Base-by-base conservation (phyloP, 2,329 filamentous ascomycete genomes). In the Aureobasidium sp. region DNA sequence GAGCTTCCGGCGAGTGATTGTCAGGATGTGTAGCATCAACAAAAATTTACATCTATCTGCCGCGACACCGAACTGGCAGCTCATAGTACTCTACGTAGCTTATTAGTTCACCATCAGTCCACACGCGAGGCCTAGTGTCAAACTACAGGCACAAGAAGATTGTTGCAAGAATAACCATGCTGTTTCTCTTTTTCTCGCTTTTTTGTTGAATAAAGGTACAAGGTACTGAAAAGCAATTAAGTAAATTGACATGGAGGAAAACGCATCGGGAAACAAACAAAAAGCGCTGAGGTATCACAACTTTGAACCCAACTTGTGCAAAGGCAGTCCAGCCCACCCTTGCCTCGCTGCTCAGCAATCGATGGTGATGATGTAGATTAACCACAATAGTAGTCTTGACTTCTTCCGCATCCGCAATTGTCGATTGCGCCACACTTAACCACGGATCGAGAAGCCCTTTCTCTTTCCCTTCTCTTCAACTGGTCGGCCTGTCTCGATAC, bases 381-480 rank as follows among this genome's bases (percentile, higher is more conserved):
- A 66, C 53, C 29, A 45, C 69, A 62, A 67, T 67, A 68, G 68
- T 66, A 69, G 30, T 61, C 47, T 55, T 34, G 16, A 37, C 37
- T 45, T 53, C 59, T 57, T 58, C 60, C 52, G 50, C 53, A 44
- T 49, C 39, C 45, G 49, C 57, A 49, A 36, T 29, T 25, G 52
- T 41, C 21, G 36, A 34, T 11, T 10, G 34, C 50, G 13, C 5
- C 34, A 27, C 9, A 21, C 32, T 65, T 72, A 74, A 62, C 71
- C 72, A 59, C 94, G 91, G 75, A 99, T 89, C 67, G 94, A 99
- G 85, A 99, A 99, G 64, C 93, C 93, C 90, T 97, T 97, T 80
- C 91, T 90, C 88, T 96, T 96, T 79, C 88, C 88, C 83, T 97
- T 93, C 81, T 97, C 92, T 81, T 97, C 94, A 79, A 97, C 80